Conservation (phyloP, 331 rosid species). For the Phaseolus coccineus region DNA sequence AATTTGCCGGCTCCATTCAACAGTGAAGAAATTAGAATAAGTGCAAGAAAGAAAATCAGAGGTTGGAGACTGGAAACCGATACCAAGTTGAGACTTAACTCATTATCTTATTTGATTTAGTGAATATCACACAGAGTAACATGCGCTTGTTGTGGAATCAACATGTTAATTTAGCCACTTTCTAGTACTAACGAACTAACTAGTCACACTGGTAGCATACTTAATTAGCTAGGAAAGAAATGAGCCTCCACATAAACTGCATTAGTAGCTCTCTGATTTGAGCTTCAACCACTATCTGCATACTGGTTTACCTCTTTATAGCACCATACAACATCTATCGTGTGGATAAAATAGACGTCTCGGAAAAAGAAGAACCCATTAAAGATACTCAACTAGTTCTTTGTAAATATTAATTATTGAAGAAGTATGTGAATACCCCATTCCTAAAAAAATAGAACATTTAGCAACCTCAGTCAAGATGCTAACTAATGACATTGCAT, state of each 20-base stretch:
- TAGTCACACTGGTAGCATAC: background rate
- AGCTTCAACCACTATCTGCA: background rate
- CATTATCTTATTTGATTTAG: background rate
- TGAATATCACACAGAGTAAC: background rate
- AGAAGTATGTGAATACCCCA: too few species aligned
- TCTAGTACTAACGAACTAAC: background rate
- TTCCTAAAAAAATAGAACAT: background rate
- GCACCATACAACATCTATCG: conserved; percentile 9
- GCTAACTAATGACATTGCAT: background rate
- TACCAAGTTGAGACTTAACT: background rate
- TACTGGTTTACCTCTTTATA: background rate
- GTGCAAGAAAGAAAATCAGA: background rate
- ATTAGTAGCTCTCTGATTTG: background rate
- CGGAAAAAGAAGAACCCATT: too few species aligned
- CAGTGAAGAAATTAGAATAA: background rate
- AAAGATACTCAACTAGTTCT: too few species aligned
- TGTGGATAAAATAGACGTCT: too few species aligned
- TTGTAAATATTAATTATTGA: too few species aligned
- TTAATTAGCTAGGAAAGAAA: background rate
- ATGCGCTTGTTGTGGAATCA: background rate
- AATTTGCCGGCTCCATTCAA: background rate
- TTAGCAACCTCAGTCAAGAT: background rate
- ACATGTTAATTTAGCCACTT: background rate
- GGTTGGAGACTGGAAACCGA: background rate
- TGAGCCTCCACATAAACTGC: background rate